Conservation (phyloP, 1,284 basidiomycete species). For the Ceratobasidium sp. region DNA sequence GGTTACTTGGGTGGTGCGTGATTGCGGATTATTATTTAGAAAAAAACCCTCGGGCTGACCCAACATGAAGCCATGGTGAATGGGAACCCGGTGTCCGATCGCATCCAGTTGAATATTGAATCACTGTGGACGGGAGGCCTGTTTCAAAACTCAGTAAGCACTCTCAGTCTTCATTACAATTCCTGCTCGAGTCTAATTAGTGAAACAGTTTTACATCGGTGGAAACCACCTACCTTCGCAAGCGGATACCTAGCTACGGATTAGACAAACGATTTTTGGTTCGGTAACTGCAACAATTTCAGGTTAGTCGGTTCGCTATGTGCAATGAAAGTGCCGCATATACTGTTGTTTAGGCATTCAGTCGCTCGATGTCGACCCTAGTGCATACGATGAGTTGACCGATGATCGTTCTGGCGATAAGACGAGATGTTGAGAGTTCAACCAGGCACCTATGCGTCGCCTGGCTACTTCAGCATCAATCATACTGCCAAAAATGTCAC, state of each 20-base stretch:
- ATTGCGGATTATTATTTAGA: too few species aligned
- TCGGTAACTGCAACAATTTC: constrained; percentile 68
- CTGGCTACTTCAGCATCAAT: constrained; percentile 69
- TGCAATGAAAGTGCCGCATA: constrained; percentile 57
- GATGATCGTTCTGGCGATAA: not conserved
- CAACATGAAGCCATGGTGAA: constrained; percentile 70
- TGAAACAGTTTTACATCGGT: constrained; percentile 70
- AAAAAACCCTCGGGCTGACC: too few species aligned
- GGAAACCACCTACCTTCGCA: constrained; percentile 69
- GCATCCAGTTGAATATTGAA: constrained; percentile 75
- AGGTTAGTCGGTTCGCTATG: constrained; percentile 56
- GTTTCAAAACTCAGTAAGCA: constrained; percentile 68
- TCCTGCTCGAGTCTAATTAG: constrained; percentile 11
- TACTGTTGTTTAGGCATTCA: constrained; percentile 61
- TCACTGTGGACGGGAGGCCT: constrained; percentile 78
- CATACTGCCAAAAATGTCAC: constrained; percentile 54
- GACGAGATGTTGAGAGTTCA: not conserved
- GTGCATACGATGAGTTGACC: constrained; percentile 66
- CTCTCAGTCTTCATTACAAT: too few species aligned
- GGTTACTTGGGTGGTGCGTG: too few species aligned
- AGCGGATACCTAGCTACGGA: constrained; percentile 60
- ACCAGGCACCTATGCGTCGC: constrained; percentile 73
- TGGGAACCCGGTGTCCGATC: constrained; percentile 69
- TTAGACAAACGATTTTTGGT: constrained; percentile 67
- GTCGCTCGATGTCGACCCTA: constrained; percentile 63